phyloP scores from a whole-genome alignment of 139 green algal genomes.

The Chlorella sorokiniana region DNA sequence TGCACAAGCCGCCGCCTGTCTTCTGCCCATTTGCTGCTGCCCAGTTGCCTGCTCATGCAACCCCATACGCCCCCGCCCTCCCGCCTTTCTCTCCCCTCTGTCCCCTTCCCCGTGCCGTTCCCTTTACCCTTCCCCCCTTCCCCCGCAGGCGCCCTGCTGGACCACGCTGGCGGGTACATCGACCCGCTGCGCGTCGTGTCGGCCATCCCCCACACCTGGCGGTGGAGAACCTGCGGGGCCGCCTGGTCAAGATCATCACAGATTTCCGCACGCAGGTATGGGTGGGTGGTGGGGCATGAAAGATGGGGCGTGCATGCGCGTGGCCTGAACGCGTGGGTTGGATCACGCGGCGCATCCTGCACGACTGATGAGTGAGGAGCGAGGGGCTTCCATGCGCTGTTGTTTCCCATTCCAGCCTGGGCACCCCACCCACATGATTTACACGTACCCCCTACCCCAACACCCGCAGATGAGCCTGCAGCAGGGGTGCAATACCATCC shows the following conservation, averaged over 20 bases:
- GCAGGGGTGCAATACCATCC: slow-evolving; percentile 89
- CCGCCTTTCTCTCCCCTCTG: too few species aligned
- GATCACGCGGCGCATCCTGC: too few species aligned
- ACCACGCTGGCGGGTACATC: slow-evolving; percentile 81
- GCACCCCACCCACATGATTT: neutral
- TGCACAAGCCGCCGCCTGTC: too few species aligned
- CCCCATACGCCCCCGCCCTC: too few species aligned
- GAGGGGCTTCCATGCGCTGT: too few species aligned
- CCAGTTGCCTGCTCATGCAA: too few species aligned
- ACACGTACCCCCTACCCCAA: neutral
- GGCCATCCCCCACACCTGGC: slow-evolving; percentile 79
- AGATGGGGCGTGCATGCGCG: too few species aligned
- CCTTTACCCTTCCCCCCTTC: neutral
- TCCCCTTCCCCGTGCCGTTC: neutral
- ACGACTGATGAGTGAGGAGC: too few species aligned
- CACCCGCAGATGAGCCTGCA: slow-evolving; percentile 66
- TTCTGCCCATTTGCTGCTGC: too few species aligned
- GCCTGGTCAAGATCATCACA: slow-evolving; percentile 87
- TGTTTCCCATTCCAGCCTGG: neutral
- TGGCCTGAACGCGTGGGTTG: too few species aligned
- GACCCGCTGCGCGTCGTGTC: slow-evolving; percentile 85
- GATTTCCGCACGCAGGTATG: slow-evolving; percentile 77
- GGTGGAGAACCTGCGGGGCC: slow-evolving; percentile 63
- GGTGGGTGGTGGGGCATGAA: neutral
- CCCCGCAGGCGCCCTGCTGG: slow-evolving; percentile 79